Base-by-base conservation (phyloP, 495 filamentous ascomycete species). In the Talaromyces trachyspermus region DNA sequence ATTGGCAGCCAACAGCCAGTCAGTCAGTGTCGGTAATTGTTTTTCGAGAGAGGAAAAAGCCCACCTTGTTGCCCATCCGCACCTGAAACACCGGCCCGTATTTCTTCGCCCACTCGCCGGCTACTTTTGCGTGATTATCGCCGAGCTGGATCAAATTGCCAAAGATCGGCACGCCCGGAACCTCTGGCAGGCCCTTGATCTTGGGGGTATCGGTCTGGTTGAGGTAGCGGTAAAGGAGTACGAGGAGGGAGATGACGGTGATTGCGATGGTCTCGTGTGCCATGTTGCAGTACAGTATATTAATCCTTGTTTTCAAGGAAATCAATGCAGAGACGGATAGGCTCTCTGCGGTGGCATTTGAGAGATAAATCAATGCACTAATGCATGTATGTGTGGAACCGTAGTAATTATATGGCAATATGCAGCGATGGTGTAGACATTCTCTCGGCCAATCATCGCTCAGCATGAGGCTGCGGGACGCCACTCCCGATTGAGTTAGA, bases 21-120 rank as follows among this genome's bases (percentile, higher is more conserved):
- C 2, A 46, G 15, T 15, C 5, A 9, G 8, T 11, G 20, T 14
- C 7, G 32, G 12, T n/a, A 24, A 43, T 11, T 30, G 1, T 18
- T n/a, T n/a, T n/a, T n/a, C n/a, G n/a, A n/a, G n/a, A n/a, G n/a
- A n/a, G 42, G 6, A 17, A 24, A 29, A 7, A 6, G 15, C 60
- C 19, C 54, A 79, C 79, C 63, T 67, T 76, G 49, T 83, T 84
- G 10, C 81, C 81, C 54, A 84, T 72, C 52, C 79, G 72, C 24
- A 82, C 74, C 55, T 85, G 81, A 59, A 84, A 84, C 5, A 85
- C 80, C 0, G 80, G 78, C 0, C 81, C 81, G 43, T 76, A 83
- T 48, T 77, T 78, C 56, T 79, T 72, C 7, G 73, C 75, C 71
- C 78, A 80, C 54, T 69, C 63, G 0, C 60, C 66, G 1, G 74